A percentile compares a stretch with the other conserved stretches of the same genome.
Evolutionary conservation across 495 filamentous ascomycete species (phyloP).

Genomic region (Copromyces sp.): DNA sequence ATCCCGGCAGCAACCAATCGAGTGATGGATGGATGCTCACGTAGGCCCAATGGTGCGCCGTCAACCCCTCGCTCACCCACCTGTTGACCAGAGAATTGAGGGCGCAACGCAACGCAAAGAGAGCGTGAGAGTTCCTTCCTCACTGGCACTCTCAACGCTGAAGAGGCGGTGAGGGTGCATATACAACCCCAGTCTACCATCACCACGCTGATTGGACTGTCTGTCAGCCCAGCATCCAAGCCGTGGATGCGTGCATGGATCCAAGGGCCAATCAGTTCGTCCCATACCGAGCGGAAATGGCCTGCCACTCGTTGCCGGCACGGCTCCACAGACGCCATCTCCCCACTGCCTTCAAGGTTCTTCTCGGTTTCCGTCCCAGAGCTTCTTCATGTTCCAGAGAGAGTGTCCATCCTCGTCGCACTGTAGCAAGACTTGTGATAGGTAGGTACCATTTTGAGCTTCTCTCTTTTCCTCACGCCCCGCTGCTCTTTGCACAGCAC

Average conservation of each 20-base stretch:
- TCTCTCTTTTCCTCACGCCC: neutral
- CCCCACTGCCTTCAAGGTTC: neutral
- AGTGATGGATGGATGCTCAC: neutral
- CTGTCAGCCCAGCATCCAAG: slow-evolving; percentile 9
- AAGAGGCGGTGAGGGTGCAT: slow-evolving; percentile 33
- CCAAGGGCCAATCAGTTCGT: slow-evolving; percentile 15
- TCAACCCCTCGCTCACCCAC: neutral
- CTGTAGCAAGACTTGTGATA: slow-evolving; percentile 18
- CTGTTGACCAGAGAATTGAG: neutral
- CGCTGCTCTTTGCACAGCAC: neutral
- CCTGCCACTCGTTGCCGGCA: neutral
- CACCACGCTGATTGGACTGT: slow-evolving; percentile 20
- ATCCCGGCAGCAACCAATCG: neutral
- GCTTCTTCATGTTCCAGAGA: neutral
- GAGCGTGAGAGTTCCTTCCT: neutral
- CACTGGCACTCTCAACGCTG: slow-evolving; percentile 7
- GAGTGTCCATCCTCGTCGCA: slow-evolving; percentile 16
- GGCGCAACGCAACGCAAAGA: neutral
- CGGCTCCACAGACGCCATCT: neutral
- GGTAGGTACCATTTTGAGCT: neutral
- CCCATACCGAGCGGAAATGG: neutral
- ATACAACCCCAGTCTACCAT: slow-evolving; percentile 16
- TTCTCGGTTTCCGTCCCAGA: neutral
- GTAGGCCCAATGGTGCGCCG: neutral
- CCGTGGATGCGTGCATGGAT: slow-evolving; percentile 18